Conservation (phyloP, 192 early-diverging fungal genomes). For the Oehlia diaphana region DNA sequence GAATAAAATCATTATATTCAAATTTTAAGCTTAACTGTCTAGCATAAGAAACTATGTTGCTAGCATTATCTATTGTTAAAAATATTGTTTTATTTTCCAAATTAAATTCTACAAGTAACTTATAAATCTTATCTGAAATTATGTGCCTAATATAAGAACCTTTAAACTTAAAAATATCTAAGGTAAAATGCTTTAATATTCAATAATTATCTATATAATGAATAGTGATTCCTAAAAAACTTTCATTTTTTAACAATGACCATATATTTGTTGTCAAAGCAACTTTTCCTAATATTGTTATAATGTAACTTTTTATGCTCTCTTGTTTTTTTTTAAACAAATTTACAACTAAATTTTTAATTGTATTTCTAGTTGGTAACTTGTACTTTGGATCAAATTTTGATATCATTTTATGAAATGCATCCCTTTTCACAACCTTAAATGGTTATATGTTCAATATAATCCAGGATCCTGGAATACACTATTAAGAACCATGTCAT, state of each 20-base stretch:
- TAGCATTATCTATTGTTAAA: too few relatives aligned
- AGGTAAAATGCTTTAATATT: slow-evolving; percentile 1
- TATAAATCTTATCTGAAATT: not conserved
- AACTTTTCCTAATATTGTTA: not conserved
- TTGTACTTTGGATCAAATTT: not conserved
- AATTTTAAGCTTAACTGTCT: too few relatives aligned
- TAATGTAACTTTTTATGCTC: not conserved
- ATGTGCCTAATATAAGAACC: not conserved
- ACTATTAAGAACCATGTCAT: too few relatives aligned
- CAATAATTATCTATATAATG: slow-evolving; percentile 5
- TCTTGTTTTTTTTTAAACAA: not conserved
- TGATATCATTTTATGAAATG: not conserved
- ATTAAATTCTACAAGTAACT: too few relatives aligned
- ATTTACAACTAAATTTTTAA: not conserved
- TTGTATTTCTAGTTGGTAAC: not conserved
- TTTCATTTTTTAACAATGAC: not conserved
- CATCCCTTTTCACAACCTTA: not conserved
- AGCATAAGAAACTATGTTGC: too few relatives aligned
- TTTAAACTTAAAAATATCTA: slow-evolving; percentile 12
- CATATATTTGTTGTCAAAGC: not conserved
- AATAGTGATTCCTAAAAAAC: not conserved
- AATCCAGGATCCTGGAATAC: too few relatives aligned
- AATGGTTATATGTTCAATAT: not conserved
- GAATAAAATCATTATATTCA: too few relatives aligned
- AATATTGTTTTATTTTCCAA: too few relatives aligned